phyloP scores from a whole-genome alignment of 176 grass and related monocot species.

The Aegilops sharonensis region DNA sequence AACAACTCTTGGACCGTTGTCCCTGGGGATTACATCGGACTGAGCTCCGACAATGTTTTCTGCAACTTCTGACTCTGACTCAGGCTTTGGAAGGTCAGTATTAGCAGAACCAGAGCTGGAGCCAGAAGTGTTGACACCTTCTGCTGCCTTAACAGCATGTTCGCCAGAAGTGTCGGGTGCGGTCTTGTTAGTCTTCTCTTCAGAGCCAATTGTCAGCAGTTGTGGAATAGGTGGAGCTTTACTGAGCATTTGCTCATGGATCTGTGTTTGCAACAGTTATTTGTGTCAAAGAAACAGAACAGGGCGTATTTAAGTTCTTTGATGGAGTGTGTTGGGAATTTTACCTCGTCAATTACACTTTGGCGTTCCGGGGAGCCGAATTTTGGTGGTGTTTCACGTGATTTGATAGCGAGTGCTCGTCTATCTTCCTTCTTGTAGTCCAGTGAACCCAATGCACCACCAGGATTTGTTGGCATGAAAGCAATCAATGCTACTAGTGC shows the following conservation, averaged over 20 bases:
- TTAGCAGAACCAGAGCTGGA: slow-evolving; percentile 22
- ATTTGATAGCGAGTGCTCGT: slow-evolving; percentile 71
- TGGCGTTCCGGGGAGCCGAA: slow-evolving; percentile 83
- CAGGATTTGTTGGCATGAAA: slow-evolving; percentile 95
- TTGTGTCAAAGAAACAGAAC: slow-evolving; percentile 37
- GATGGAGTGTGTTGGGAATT: not conserved
- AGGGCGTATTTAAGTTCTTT: not conserved
- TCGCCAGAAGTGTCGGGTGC: slow-evolving; percentile 10
- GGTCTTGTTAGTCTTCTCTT: slow-evolving; percentile 23
- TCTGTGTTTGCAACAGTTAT: slow-evolving; percentile 45
- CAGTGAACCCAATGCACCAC: slow-evolving; percentile 85
- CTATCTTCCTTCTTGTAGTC: slow-evolving; percentile 95
- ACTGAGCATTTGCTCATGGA: slow-evolving; percentile 80
- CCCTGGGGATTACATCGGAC: slow-evolving; percentile 25
- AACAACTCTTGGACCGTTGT: slow-evolving; percentile 33
- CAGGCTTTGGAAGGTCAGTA: slow-evolving; percentile 39
- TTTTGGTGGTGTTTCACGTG: slow-evolving; percentile 71
- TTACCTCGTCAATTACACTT: slow-evolving; percentile 93
- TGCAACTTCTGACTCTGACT: slow-evolving; percentile 32
- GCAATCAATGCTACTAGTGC: slow-evolving; percentile 94
- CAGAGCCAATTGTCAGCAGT: slow-evolving; percentile 21
- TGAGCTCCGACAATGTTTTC: slow-evolving; percentile 43
- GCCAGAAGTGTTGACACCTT: slow-evolving; percentile 29
- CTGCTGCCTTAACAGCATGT: slow-evolving; percentile 19
- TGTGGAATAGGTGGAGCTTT: slow-evolving; percentile 78